phyloP scores from a whole-genome alignment of 495 filamentous ascomycete genomes.

The Cercophora sp. region DNA sequence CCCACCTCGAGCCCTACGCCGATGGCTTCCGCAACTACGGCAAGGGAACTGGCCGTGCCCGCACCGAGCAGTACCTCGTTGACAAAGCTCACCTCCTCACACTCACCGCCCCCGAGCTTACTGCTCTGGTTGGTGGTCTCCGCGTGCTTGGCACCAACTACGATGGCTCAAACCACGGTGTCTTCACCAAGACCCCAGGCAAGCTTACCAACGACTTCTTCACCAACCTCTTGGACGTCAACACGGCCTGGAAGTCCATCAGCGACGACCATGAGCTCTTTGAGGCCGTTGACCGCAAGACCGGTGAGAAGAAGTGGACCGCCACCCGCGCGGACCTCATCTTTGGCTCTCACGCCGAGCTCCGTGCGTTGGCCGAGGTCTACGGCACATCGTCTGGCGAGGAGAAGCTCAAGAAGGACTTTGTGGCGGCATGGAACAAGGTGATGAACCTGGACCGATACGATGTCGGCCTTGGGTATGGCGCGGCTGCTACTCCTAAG shows the following conservation, averaged over 20 bases:
- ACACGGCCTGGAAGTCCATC: slow-evolving; percentile 57
- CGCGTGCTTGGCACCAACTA: slow-evolving; percentile 63
- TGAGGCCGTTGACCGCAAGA: slow-evolving; percentile 62
- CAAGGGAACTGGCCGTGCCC: slow-evolving; percentile 51
- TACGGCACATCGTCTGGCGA: slow-evolving; percentile 53
- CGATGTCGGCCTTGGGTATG: slow-evolving; percentile 30
- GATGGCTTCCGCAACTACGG: slow-evolving; percentile 78
- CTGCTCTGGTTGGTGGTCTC: slow-evolving; percentile 63
- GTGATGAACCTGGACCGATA: slow-evolving; percentile 68
- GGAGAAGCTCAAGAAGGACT: slow-evolving; percentile 65
- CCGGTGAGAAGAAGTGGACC: slow-evolving; percentile 63
- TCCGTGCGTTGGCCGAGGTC: slow-evolving; percentile 64
- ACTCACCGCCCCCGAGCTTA: slow-evolving; percentile 63
- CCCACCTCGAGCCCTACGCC: slow-evolving; percentile 54
- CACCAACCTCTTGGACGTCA: slow-evolving; percentile 65
- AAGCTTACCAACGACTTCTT: slow-evolving; percentile 73
- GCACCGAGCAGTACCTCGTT: slow-evolving; percentile 61
- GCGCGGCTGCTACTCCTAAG: background rate
- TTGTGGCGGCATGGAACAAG: slow-evolving; percentile 67
- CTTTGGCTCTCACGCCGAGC: slow-evolving; percentile 66
- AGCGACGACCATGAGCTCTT: slow-evolving; percentile 46
- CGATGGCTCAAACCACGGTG: slow-evolving; percentile 57
- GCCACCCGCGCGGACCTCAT: slow-evolving; percentile 65
- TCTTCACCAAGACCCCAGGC: slow-evolving; percentile 60
- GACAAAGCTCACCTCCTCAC: slow-evolving; percentile 65